Evolutionary conservation across 2,329 filamentous ascomycete genomes (phyloP).

Genomic region (Talaromyces amestolkiae): DNA sequence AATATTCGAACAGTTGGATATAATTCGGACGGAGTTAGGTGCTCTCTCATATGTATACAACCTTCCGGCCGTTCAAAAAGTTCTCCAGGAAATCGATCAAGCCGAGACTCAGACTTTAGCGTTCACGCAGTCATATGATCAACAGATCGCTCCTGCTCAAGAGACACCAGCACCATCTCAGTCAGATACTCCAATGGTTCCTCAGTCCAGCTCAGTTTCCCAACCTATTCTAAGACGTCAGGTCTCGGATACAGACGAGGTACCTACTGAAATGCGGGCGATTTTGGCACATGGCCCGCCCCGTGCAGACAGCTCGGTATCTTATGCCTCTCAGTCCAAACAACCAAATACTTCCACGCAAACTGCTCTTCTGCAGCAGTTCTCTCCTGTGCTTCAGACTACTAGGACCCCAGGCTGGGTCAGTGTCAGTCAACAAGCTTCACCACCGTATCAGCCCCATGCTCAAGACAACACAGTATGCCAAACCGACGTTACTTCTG

Average conservation of each 20-base stretch:
- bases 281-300: not conserved
- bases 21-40: not conserved
- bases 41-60: not conserved
- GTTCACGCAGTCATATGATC: not conserved
- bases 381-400: not conserved
- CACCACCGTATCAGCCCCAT: not conserved
- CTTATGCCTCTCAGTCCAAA: not conserved
- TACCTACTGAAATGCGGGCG: not conserved
- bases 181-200: not conserved
- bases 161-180: not conserved
- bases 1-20: not conserved
- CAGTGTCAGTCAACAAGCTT: not conserved
- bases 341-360: not conserved
- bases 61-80: not conserved
- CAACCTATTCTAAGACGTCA: no score
- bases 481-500: not conserved
- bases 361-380: not conserved
- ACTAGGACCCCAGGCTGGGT: not conserved
- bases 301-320: not conserved
- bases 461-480: not conserved
- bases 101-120: not conserved
- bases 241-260: not conserved
- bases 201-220: not conserved
- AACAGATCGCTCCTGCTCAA: not conserved
- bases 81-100: not conserved